Conservation (phyloP, 2,329 filamentous ascomycete species). For the Colletotrichum neosansevieriae region DNA sequence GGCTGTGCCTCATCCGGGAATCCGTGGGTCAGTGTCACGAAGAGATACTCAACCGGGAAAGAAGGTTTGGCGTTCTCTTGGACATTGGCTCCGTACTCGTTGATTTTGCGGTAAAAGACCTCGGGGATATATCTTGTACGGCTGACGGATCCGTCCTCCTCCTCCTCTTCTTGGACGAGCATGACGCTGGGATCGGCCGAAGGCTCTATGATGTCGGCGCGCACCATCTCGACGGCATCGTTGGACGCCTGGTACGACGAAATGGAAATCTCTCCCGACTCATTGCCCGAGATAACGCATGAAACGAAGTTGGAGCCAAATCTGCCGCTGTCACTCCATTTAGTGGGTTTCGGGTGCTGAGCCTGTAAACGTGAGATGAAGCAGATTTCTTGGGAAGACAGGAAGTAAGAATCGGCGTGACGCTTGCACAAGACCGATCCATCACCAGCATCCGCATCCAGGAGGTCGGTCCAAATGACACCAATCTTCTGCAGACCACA, state of each 20-base stretch:
- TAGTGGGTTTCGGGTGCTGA: conserved; percentile 87
- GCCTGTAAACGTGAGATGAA: conserved; percentile 92
- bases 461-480: conserved; percentile 93
- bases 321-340: conserved; percentile 94
- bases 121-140: conserved; percentile 93
- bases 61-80: conserved; percentile 97
- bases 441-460: conserved; percentile 84
- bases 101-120: conserved; percentile 94
- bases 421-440: conserved; percentile 94
- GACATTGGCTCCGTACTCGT: conserved; percentile 96
- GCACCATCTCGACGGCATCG: conserved; percentile 95
- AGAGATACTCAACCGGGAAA: conserved; percentile 96
- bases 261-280: conserved; percentile 87
- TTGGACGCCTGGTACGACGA: conserved; percentile 96
- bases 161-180: conserved; percentile 93
- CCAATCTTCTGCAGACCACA: conserved; percentile 92
- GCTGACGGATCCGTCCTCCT: conserved; percentile 77
- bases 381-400: conserved; percentile 91
- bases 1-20: conserved; percentile 87
- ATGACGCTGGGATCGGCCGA: conserved; percentile 93
- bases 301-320: conserved; percentile 99
- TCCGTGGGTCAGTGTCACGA: conserved; percentile 95
- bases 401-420: conserved; percentile 93
- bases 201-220: conserved; percentile 93
- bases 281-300: conserved; percentile 94